phyloP scores from a whole-genome alignment of 768 basidiomycete species.

The Calocybe indica region DNA sequence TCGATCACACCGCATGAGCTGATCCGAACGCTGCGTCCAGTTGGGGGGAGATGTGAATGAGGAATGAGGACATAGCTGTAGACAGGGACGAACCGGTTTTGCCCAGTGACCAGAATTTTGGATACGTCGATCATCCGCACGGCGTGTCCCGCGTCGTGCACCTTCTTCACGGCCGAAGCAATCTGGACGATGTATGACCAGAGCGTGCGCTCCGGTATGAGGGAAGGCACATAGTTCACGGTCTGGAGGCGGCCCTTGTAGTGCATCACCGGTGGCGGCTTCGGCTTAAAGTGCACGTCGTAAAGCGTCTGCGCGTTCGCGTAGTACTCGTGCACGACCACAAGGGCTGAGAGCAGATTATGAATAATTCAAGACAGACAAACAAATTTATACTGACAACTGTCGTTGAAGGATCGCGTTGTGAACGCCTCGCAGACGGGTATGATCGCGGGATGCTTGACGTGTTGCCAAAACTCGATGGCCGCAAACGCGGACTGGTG shows the following conservation, averaged over 20 bases:
- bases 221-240: slow-evolving; percentile 15
- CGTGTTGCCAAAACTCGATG: slow-evolving; percentile 81
- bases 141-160: slow-evolving; percentile 78
- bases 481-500: slow-evolving; percentile 76
- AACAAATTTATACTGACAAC: slow-evolving; percentile 50
- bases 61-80: background rate
- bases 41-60: background rate
- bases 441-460: slow-evolving; percentile 85
- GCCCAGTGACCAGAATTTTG: slow-evolving; percentile 83
- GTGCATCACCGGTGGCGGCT: slow-evolving; percentile 23
- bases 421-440: slow-evolving; percentile 90
- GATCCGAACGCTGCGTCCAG: slow-evolving; percentile 60
- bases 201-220: slow-evolving; percentile 71
- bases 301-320: slow-evolving; percentile 78
- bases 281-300: slow-evolving; percentile 69
- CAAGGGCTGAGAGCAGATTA: slow-evolving; percentile 53
- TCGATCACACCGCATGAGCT: slow-evolving; percentile 85
- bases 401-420: slow-evolving; percentile 86
- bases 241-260: slow-evolving; percentile 17
- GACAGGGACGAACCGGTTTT: slow-evolving; percentile 59
- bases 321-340: slow-evolving; percentile 88
- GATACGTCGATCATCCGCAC: slow-evolving; percentile 79
- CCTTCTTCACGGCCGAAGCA: slow-evolving; percentile 77
- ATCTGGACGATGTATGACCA: slow-evolving; percentile 96
- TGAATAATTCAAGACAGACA: background rate